Evolutionary conservation across 1,139 yeast genomes (phyloP).

Genomic region (Pneumocystis wakefieldiae): DNA sequence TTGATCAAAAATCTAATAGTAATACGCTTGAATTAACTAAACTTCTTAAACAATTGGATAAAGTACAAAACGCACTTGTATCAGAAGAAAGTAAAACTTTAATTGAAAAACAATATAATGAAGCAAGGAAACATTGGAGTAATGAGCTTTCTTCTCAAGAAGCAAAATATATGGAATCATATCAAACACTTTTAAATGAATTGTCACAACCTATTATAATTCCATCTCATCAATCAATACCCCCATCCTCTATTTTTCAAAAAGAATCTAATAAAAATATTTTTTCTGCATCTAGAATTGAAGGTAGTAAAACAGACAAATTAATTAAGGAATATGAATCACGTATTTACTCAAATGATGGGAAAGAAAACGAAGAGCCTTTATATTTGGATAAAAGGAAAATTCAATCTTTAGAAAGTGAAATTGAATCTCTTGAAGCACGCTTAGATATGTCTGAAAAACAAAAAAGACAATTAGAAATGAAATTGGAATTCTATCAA

Average conservation of each 20-base stretch:
- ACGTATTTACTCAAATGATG: neutral
- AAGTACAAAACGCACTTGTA: conserved; percentile 3
- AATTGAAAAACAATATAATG: conserved; percentile 6
- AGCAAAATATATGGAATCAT: neutral
- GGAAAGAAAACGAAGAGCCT: neutral
- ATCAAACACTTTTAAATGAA: neutral
- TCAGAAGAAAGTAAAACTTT: conserved; percentile 5
- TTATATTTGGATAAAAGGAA: neutral
- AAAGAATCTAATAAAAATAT: neutral
- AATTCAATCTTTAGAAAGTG: neutral
- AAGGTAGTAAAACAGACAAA: neutral
- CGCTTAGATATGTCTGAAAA: conserved; percentile 3
- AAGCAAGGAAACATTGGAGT: conserved; percentile 5
- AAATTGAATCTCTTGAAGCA: neutral
- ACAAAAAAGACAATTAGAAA: conserved; percentile 4
- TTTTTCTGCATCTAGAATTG: neutral
- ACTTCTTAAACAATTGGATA: neutral
- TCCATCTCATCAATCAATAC: neutral
- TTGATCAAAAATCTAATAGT: neutral
- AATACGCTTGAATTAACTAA: neutral
- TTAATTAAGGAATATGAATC: conserved; percentile 1
- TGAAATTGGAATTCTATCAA: conserved; percentile 1
- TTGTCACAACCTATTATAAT: neutral
- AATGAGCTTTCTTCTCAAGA: neutral
- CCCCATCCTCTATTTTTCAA: neutral